phyloP scores from a whole-genome alignment of 371 early-diverging fungal genomes.

The Catenaria anguillulae region DNA sequence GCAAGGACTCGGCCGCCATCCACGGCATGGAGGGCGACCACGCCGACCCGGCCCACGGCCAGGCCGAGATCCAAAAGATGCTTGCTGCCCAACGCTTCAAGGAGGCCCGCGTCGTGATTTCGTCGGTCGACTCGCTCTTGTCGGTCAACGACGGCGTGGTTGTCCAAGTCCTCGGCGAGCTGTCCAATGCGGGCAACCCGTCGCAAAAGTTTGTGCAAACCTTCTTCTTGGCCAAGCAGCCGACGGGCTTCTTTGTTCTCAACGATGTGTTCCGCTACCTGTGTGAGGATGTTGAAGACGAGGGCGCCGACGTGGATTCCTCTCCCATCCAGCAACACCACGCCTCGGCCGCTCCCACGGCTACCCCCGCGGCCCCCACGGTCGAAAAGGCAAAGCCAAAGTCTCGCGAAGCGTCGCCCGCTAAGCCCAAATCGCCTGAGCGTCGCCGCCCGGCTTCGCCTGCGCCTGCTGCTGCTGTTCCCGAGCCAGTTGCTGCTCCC shows the following conservation, averaged over 20 bases:
- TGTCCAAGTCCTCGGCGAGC: constrained; percentile 82
- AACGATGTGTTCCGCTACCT: constrained; percentile 92
- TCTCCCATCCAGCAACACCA: background rate
- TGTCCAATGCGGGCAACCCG: constrained; percentile 62
- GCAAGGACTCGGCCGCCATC: constrained; percentile 55
- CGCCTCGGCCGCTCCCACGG: background rate
- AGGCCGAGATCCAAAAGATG: constrained; percentile 61
- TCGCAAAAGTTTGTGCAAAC: constrained; percentile 83
- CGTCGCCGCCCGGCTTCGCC: background rate
- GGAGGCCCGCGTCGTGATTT: constrained; percentile 70
- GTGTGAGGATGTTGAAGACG: constrained; percentile 39
- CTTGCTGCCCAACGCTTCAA: constrained; percentile 57
- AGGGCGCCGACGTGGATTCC: constrained; percentile 14
- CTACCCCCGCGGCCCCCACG: background rate
- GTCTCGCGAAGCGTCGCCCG: constrained; percentile 4
- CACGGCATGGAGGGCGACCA: constrained; percentile 73
- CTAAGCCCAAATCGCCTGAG: constrained; percentile 5
- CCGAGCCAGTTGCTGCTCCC: constrained; percentile 8
- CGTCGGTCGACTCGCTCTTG: constrained; percentile 72
- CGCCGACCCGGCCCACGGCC: constrained; percentile 42
- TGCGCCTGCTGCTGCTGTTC: constrained; percentile 7
- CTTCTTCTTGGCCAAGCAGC: constrained; percentile 76
- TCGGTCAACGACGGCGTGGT: constrained; percentile 66
- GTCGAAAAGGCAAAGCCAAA: constrained; percentile 8
- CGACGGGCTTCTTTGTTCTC: constrained; percentile 76